A percentile compares a stretch with the other conserved stretches of the same genome.
Conservation (phyloP, 768 basidiomycete genomes). For the Butyriboletus loyo region DNA sequence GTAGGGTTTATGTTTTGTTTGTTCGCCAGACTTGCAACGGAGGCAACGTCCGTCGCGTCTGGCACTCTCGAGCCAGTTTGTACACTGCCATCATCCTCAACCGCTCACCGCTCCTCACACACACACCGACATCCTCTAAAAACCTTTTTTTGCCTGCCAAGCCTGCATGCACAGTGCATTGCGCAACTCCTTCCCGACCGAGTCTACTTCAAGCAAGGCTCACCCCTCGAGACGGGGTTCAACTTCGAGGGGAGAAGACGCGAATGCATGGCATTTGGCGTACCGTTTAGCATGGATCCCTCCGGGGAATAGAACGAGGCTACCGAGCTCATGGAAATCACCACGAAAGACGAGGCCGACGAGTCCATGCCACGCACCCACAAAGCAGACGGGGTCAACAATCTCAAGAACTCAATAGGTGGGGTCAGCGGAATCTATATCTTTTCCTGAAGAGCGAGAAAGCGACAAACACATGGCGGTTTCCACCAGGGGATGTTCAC, state of each 20-base stretch:
- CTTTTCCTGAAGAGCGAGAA: constrained; percentile 62
- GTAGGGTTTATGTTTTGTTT: no score
- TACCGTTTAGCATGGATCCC: constrained; percentile 48
- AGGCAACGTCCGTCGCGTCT: no score
- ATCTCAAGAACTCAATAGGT: constrained; percentile 78
- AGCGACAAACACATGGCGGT: constrained; percentile 67
- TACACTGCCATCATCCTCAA: constrained; percentile 72
- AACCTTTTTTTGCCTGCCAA: constrained; percentile 80
- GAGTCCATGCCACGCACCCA: constrained; percentile 59
- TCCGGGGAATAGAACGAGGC: constrained; percentile 40
- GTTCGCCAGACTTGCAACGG: constrained; percentile 32
- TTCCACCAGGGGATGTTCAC: constrained; percentile 67
- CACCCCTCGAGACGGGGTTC: constrained; percentile 79
- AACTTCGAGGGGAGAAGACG: constrained; percentile 69
- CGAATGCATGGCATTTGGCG: constrained; percentile 73
- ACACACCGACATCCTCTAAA: constrained; percentile 71
- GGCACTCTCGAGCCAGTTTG: constrained; percentile 39
- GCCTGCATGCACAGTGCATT: constrained; percentile 78
- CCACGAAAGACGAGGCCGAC: constrained; percentile 59
- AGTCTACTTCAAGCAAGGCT: constrained; percentile 93
- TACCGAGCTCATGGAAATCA: constrained; percentile 54
- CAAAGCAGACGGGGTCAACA: constrained; percentile 55
- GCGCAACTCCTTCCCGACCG: constrained; percentile 82
- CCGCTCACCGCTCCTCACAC: constrained; percentile 73
- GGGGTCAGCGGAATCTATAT: constrained; percentile 84